Percentiles rank a stretch among this genome's conserved stretches.
phyloP scores from a whole-genome alignment of 495 filamentous ascomycete species.

The Hypoxylon fragiforme region DNA sequence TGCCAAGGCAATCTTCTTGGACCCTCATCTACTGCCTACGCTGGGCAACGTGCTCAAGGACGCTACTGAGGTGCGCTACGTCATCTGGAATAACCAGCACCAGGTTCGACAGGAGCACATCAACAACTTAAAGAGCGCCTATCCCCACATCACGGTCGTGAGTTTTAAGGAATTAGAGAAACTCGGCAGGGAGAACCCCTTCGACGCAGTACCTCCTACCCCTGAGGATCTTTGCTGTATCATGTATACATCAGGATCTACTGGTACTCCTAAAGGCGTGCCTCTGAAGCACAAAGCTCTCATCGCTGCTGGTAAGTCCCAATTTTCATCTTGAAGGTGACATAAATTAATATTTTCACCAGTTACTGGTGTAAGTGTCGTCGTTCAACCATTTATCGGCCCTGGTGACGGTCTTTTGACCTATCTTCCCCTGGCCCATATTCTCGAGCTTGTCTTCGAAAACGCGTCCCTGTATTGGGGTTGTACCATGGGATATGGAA shows the following conservation, averaged over 20 bases:
- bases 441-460: conserved; percentile 97
- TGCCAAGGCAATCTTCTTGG: conserved; percentile 87
- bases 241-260: conserved; percentile 99
- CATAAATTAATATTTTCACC: conserved; percentile 11
- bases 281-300: conserved; percentile 87
- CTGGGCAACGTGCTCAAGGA: conserved; percentile 80
- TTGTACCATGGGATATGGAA: conserved; percentile 95
- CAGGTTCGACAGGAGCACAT: conserved; percentile 78
- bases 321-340: conserved; percentile 3
- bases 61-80: conserved; percentile 72
- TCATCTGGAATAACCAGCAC: conserved; percentile 86
- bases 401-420: conserved; percentile 87
- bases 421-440: conserved; percentile 92
- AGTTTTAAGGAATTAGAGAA: conserved; percentile 86
- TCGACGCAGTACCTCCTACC: conserved; percentile 77
- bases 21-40: conserved; percentile 79
- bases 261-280: conserved; percentile 94
- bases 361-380: conserved; percentile 86
- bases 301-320: conserved; percentile 78
- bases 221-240: conserved; percentile 94
- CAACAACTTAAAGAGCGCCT: conserved; percentile 73
- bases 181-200: conserved; percentile 78
- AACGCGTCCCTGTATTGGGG: conserved; percentile 93
- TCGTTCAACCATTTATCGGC: conserved; percentile 82
- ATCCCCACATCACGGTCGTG: conserved; percentile 69